A percentile compares a stretch with the other conserved stretches of the same genome.
Conservation (phyloP, 2,329 filamentous ascomycete genomes). For the Penicillium sp. region DNA sequence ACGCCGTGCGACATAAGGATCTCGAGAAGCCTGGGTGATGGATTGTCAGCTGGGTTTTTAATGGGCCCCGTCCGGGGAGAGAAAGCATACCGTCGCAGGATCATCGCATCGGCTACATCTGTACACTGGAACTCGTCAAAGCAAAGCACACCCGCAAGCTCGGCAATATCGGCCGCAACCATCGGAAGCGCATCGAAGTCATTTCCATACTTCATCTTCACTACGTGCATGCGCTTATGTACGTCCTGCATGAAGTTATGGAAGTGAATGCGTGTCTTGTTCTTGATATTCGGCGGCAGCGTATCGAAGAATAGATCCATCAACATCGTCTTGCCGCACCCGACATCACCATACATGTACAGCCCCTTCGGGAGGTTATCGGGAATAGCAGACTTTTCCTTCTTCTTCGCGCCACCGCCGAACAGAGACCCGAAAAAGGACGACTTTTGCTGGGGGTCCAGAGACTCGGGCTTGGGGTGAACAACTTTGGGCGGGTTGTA, state of each 20-base stretch:
- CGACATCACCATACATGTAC: constrained; percentile 95
- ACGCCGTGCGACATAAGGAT: constrained; percentile 95
- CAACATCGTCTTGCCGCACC: constrained; percentile 97
- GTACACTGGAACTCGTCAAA: constrained; percentile 99
- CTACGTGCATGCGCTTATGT: constrained; percentile 82
- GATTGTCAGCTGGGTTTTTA: constrained; percentile 26
- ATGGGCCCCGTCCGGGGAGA: not conserved
- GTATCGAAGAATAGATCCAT: constrained; percentile 99
- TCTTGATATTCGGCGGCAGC: constrained; percentile 71
- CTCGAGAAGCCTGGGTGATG: constrained; percentile 66
- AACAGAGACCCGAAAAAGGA: constrained; percentile 55
- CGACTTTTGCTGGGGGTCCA: constrained; percentile 54
- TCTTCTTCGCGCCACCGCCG: constrained; percentile 33
- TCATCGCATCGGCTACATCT: constrained; percentile 98
- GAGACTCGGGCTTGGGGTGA: constrained; percentile 73
- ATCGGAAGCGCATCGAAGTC: constrained; percentile 90
- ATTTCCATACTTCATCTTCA: constrained; percentile 85
- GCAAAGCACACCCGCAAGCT: constrained; percentile 80
- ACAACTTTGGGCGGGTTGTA: constrained; percentile 74
- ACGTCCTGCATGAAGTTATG: constrained; percentile 99
- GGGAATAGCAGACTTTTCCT: constrained; percentile 54
- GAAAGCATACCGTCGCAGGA: constrained; percentile 65
- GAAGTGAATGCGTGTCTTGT: constrained; percentile 93
- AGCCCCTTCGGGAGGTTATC: constrained; percentile 78
- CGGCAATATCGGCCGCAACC: constrained; percentile 90